phyloP scores from a whole-genome alignment of 306 rosid genomes.

The Rubus idaeus region DNA sequence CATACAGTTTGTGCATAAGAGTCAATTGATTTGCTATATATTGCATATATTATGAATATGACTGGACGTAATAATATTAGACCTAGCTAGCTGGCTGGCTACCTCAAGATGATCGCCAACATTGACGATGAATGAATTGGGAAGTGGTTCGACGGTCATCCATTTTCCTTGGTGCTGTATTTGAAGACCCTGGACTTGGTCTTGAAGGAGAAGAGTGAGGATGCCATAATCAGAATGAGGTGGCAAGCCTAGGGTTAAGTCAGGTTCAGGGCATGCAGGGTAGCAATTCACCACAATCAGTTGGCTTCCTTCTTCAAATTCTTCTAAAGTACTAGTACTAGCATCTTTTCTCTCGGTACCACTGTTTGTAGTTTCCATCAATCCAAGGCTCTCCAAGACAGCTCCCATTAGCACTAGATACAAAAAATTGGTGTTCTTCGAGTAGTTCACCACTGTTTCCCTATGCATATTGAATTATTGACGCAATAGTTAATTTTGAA shows the following conservation, averaged over 20 bases:
- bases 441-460: constrained; percentile 12
- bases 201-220: constrained; percentile 38
- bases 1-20: background rate
- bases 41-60: background rate
- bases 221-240: constrained; percentile 38
- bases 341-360: background rate
- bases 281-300: constrained; percentile 29
- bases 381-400: constrained; percentile 28
- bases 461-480: background rate
- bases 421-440: constrained; percentile 13
- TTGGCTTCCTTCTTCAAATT: constrained; percentile 36
- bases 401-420: constrained; percentile 30
- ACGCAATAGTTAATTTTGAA: background rate
- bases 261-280: constrained; percentile 41
- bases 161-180: constrained; percentile 24
- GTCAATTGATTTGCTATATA: background rate
- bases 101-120: constrained; percentile 40
- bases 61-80: background rate
- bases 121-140: constrained; percentile 28
- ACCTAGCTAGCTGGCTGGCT: background rate
- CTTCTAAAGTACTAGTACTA: background rate
- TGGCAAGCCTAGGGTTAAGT: constrained; percentile 30
- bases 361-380: background rate
- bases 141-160: constrained; percentile 21
- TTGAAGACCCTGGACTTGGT: constrained; percentile 30